These are phyloP conservation scores for Thelephora ganbajun DNA, from an alignment of 768 basidiomycete species.

Conservation along the genomic window DNA sequence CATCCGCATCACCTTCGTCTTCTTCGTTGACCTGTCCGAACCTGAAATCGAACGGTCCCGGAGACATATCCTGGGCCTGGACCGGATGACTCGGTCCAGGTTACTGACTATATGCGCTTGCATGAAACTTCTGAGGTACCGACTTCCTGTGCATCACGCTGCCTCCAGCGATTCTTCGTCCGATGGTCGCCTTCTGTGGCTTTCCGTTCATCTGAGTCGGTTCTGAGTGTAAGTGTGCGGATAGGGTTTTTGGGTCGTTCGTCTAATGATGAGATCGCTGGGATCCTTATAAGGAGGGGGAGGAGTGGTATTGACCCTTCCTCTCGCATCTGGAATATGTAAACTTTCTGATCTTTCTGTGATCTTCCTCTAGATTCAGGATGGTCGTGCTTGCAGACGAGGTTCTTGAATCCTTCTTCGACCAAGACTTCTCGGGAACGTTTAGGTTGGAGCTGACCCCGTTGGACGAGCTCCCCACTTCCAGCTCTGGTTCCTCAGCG, in stretches of 20 bases:
- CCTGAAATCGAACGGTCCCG: not conserved
- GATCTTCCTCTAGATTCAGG: slow-evolving; percentile 51
- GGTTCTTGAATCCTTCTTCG: slow-evolving; percentile 92
- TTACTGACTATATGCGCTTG: slow-evolving; percentile 7
- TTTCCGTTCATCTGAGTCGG: too few relatives aligned
- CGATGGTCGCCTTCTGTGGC: too few relatives aligned
- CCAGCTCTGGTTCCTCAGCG: slow-evolving; percentile 58
- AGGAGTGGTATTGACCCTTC: slow-evolving; percentile 30
- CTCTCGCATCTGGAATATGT: slow-evolving; percentile 13
- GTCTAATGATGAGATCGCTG: not conserved
- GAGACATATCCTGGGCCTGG: not conserved
- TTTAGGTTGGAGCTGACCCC: slow-evolving; percentile 68
- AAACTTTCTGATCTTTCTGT: slow-evolving; percentile 1
- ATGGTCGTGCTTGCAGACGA: slow-evolving; percentile 99
- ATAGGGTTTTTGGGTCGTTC: not conserved
- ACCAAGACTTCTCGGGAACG: slow-evolving; percentile 77
- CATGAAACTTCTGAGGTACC: not conserved
- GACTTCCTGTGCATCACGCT: not conserved
- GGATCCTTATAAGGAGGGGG: slow-evolving; percentile 56
- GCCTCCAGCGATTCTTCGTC: too few relatives aligned
- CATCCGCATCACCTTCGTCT: slow-evolving; percentile 28
- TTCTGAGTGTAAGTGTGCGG: too few relatives aligned
- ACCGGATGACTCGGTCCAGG: slow-evolving; percentile 1
- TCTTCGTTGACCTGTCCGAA: slow-evolving; percentile 11
- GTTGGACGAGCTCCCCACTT: slow-evolving; percentile 50